Evolutionary conservation across 2,329 filamentous ascomycete genomes (phyloP), one percentile per base, ranked within the genome.

Genomic region (Cercospora janseana): DNA sequence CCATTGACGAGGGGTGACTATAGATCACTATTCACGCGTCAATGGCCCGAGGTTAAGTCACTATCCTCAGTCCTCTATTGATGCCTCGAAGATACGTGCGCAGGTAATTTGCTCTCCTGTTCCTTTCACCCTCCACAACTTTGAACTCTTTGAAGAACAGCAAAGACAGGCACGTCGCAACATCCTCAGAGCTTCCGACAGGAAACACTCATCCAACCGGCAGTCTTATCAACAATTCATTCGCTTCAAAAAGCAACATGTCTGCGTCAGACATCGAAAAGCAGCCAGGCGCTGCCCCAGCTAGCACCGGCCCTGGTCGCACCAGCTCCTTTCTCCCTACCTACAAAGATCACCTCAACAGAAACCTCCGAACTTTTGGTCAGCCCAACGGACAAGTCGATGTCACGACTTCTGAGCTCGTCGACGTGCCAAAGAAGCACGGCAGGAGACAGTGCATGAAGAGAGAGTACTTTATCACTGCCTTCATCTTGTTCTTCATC

Each of bases 341-440:
- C 8, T 53, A 53, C 46, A 46, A 53, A 46, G 29, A 44, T 24
- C 31, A 41, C 12, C 44, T 53, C 31, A 53, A 53, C 40, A 32
- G 49, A 7, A 49, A 49, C 37, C 21, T 53, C 18, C 50, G 45
- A 16, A 41, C 38, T 26, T 53, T 53, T 15, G 38, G 26, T 20
- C 37, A 41, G 10, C 29, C 44, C 24, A 38, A 44, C 29, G 35
- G 45, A 29, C 50, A 48, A 16, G 29, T 16, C 32, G 45, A 53
- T 21, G 15, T 40, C 31, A 41, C 32, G 5, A 16, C 50, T n/a
- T 44, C 49, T 41, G 50, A 53, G 32, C 38, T 40, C 32, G 35
- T 49, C 34, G 31, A 41, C 32, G 45, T 45, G 28, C 50, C 50
- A 13, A 49, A 45, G 27, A 49, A 45, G 27, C 45, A 23, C 27